Conservation (phyloP, 805 yeast species). For the Lachancea kluyveri region DNA sequence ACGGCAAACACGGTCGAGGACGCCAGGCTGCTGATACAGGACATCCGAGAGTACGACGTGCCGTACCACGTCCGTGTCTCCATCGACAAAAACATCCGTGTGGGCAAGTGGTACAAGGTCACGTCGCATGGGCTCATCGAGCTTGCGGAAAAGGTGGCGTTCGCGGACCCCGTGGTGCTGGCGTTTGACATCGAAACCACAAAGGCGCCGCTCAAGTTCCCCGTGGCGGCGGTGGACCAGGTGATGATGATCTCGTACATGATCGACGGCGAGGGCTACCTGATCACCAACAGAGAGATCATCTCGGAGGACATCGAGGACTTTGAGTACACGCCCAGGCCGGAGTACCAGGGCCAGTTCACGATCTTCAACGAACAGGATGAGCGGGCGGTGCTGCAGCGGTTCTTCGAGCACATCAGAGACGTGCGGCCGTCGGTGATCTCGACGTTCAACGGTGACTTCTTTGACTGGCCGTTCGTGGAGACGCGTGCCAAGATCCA, state of each 20-base stretch:
- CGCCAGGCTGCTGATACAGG: slow-evolving; percentile 56
- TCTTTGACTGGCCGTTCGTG: slow-evolving; percentile 98
- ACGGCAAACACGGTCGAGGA: slow-evolving; percentile 40
- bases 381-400: slow-evolving; percentile 65
- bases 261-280: slow-evolving; percentile 96
- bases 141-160: slow-evolving; percentile 71
- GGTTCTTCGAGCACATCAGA: slow-evolving; percentile 85
- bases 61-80: slow-evolving; percentile 95
- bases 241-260: slow-evolving; percentile 99
- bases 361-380: slow-evolving; percentile 85
- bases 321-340: slow-evolving; percentile 95
- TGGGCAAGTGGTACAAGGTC: slow-evolving; percentile 94
- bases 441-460: slow-evolving; percentile 97
- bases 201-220: slow-evolving; percentile 92
- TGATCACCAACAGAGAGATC: slow-evolving; percentile 91
- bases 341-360: slow-evolving; percentile 88
- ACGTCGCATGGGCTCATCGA: slow-evolving; percentile 50
- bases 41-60: slow-evolving; percentile 89
- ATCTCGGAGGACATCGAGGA: slow-evolving; percentile 93
- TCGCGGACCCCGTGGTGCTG: slow-evolving; percentile 94
- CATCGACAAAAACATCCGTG: slow-evolving; percentile 81
- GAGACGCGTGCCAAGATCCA: slow-evolving; percentile 81
- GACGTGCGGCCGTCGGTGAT: slow-evolving; percentile 93
- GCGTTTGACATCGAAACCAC: slow-evolving; percentile 98
- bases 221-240: slow-evolving; percentile 85